These are phyloP conservation scores for Trichophyton benhamiae DNA, from an alignment of 2,329 filamentous ascomycete genomes.

Conservation along the genomic window DNA sequence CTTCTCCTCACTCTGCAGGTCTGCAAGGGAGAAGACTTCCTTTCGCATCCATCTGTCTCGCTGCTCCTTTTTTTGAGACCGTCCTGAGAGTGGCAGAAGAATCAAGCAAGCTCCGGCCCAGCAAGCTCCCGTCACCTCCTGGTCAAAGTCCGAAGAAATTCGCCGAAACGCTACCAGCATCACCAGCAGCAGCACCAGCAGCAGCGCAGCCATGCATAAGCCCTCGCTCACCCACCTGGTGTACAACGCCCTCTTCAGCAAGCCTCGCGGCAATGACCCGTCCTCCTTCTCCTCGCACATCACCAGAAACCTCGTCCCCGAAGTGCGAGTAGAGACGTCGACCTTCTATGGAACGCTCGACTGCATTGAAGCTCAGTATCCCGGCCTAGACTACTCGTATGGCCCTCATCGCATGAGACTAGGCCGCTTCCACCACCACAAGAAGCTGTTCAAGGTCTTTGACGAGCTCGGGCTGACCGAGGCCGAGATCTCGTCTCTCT, in stretches of 20 bases:
- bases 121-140: too few relatives aligned
- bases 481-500: slow-evolving; percentile 49
- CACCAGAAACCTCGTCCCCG: slow-evolving; percentile 49
- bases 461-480: slow-evolving; percentile 47
- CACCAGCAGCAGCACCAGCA: not conserved
- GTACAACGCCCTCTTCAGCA: slow-evolving; percentile 47
- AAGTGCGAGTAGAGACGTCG: slow-evolving; percentile 52
- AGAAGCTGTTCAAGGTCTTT: slow-evolving; percentile 48
- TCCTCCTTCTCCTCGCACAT: slow-evolving; percentile 48
- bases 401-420: slow-evolving; percentile 51
- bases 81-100: too few relatives aligned
- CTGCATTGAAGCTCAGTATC: slow-evolving; percentile 54
- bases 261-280: slow-evolving; percentile 45
- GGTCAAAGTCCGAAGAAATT: not conserved
- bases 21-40: too few relatives aligned
- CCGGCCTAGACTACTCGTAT: slow-evolving; percentile 52
- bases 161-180: not conserved
- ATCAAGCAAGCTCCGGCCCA: too few relatives aligned
- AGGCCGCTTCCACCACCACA: slow-evolving; percentile 49
- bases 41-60: too few relatives aligned
- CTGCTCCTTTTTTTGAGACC: too few relatives aligned
- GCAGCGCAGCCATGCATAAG: slow-evolving; percentile 42
- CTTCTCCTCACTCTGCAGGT: too few relatives aligned
- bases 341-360: slow-evolving; percentile 53
- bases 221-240: slow-evolving; percentile 47